A percentile compares a stretch with the other conserved stretches of the same genome.
phyloP scores from a whole-genome alignment of 2,329 filamentous ascomycete genomes.

The Leptographium lundbergii region DNA sequence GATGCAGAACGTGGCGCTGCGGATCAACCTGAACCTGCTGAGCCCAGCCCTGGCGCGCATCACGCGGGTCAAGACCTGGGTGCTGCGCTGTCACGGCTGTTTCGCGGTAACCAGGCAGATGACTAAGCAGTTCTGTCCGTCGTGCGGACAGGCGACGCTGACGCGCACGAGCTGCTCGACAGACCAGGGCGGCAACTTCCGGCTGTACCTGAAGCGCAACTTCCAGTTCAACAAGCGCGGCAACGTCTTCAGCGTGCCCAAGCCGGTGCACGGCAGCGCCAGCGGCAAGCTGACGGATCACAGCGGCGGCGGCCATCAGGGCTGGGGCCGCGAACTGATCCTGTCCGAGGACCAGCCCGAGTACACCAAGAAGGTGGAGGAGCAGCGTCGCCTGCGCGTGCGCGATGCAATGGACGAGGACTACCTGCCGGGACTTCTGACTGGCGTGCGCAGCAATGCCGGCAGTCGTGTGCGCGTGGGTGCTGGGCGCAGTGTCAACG shows the following conservation, averaged over 20 bases:
- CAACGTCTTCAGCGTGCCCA: slow-evolving; percentile 85
- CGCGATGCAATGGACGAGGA: slow-evolving; percentile 92
- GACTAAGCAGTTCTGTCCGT: slow-evolving; percentile 81
- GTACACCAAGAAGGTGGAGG: slow-evolving; percentile 51
- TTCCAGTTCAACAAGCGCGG: slow-evolving; percentile 94
- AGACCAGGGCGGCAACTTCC: slow-evolving; percentile 62
- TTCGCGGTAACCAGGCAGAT: slow-evolving; percentile 77
- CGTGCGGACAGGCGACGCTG: slow-evolving; percentile 79
- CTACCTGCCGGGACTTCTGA: slow-evolving; percentile 75
- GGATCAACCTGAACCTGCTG: slow-evolving; percentile 62
- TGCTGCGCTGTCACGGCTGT: slow-evolving; percentile 87
- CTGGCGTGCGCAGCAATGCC: slow-evolving; percentile 54
- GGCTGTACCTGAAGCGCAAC: slow-evolving; percentile 79
- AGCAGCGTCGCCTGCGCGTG: slow-evolving; percentile 54
- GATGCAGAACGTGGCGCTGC: slow-evolving; percentile 92
- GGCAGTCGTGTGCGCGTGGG: slow-evolving; percentile 67
- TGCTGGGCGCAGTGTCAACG: slow-evolving; percentile 77
- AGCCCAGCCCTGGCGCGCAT: slow-evolving; percentile 75
- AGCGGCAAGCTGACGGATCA: slow-evolving; percentile 58
- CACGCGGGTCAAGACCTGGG: slow-evolving; percentile 73
- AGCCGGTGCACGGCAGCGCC: slow-evolving; percentile 68
- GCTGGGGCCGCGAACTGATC: slow-evolving; percentile 77
- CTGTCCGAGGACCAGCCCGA: slow-evolving; percentile 95
- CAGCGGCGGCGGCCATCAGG: slow-evolving; percentile 56
- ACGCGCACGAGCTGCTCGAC: slow-evolving; percentile 79